phyloP scores from a whole-genome alignment of 1,139 yeast genomes.

The Yamadazyma buinensis region DNA sequence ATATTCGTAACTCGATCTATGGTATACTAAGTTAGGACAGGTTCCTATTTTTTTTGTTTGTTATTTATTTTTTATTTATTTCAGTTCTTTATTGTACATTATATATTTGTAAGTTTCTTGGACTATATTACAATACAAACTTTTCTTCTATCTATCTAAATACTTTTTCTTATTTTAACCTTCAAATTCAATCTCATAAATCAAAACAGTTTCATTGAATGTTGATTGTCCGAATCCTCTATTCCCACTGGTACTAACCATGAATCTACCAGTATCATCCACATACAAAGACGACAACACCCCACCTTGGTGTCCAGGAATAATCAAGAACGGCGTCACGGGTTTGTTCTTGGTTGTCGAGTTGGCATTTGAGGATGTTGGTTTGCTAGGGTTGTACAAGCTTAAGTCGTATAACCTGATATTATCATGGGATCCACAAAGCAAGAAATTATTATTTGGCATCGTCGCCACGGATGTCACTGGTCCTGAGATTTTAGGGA shows the following conservation, averaged over 20 bases:
- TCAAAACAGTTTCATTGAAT: slow-evolving; percentile 72
- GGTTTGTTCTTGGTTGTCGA: slow-evolving; percentile 23
- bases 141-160: background rate
- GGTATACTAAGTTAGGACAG: slow-evolving; percentile 10
- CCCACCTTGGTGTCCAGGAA: slow-evolving; percentile 63
- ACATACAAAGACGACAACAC: slow-evolving; percentile 56
- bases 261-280: slow-evolving; percentile 82
- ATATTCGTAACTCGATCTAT: slow-evolving; percentile 23
- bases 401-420: slow-evolving; percentile 78
- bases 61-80: slow-evolving; percentile 3
- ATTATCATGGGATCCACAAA: slow-evolving; percentile 90
- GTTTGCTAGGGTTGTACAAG: slow-evolving; percentile 39
- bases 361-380: slow-evolving; percentile 10
- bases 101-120: background rate
- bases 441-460: slow-evolving; percentile 74
- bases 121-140: background rate
- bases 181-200: slow-evolving; percentile 65
- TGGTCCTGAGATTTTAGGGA: slow-evolving; percentile 90
- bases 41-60: background rate
- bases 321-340: slow-evolving; percentile 57
- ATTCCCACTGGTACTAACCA: slow-evolving; percentile 90
- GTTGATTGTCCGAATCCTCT: slow-evolving; percentile 89
- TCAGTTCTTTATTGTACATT: background rate
- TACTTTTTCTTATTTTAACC: background rate
- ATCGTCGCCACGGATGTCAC: slow-evolving; percentile 77